These are phyloP conservation scores for Cladosporium velox DNA, from an alignment of 2,329 filamentous ascomycete genomes.

Conservation along the genomic window DNA sequence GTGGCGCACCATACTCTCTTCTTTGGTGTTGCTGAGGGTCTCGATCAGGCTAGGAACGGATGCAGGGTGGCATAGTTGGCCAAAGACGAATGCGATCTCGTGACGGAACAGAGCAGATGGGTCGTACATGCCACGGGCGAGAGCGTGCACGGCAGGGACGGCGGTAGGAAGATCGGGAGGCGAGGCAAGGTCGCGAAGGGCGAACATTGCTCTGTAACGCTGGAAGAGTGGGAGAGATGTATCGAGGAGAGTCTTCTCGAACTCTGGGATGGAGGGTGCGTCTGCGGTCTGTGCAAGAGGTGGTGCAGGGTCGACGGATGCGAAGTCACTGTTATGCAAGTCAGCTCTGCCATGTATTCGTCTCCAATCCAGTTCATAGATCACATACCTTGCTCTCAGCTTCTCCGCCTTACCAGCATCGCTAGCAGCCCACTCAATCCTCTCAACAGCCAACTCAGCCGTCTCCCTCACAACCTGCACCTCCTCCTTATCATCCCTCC, in stretches of 20 bases:
- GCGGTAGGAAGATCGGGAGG: slow-evolving; percentile 89
- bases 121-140: slow-evolving; percentile 83
- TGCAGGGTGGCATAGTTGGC: slow-evolving; percentile 93
- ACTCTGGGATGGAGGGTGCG: slow-evolving; percentile 67
- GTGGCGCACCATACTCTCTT: slow-evolving; percentile 95
- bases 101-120: slow-evolving; percentile 92
- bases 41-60: slow-evolving; percentile 86
- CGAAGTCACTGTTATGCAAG: slow-evolving; percentile 72
- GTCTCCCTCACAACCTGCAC: slow-evolving; percentile 85
- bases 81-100: slow-evolving; percentile 97
- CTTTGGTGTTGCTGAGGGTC: slow-evolving; percentile 74
- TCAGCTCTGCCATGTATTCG: neutral
- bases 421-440: slow-evolving; percentile 90
- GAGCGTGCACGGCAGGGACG: slow-evolving; percentile 78
- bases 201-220: slow-evolving; percentile 97
- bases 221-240: slow-evolving; percentile 78
- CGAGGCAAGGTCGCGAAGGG: slow-evolving; percentile 89
- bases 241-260: slow-evolving; percentile 78
- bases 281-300: slow-evolving; percentile 70
- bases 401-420: slow-evolving; percentile 71
- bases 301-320: slow-evolving; percentile 92
- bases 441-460: slow-evolving; percentile 92
- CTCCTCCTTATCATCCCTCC: slow-evolving; percentile 75
- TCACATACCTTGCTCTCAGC: slow-evolving; percentile 72
- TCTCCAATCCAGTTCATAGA: neutral